Base-by-base conservation (phyloP, 1,139 yeast species). In the Taphrina wiesneri region DNA sequence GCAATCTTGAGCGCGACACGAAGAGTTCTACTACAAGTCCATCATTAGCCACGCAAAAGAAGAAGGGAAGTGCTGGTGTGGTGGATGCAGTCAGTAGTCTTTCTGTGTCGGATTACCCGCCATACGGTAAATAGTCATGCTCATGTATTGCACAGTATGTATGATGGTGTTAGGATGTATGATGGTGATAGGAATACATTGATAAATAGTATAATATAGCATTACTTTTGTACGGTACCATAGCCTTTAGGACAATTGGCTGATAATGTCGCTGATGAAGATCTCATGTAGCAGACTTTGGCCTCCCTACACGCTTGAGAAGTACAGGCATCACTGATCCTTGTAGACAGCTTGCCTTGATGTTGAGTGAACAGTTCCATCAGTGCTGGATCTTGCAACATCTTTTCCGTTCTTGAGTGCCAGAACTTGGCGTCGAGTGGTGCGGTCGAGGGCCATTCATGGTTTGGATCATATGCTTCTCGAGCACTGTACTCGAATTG, bases 361-460 rank as follows among this genome's bases (percentile, higher is more conserved):
- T 54, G 25, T 21, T 25, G 30, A 6, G 59, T 54, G 23, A 54
- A 54, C 1, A 13, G 26, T 2, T 36, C 32, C 46, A 54, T 39
- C 47, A 54, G n/a, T 5, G 32, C 4, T 11, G 59, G 59, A 21
- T 36, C 60, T 7, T n/a, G 36, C 47, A 19, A 21, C 53, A 56
- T 43, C 46, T 56, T 46, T 23, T 26, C 36, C 34, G 60, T 36
- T 36, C 28, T 21, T 34, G 30, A 23, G 70, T 84, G 82, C 87
- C 87, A 84, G 77, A 83, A 85, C 15, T 85, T 81, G 43, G 82
- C 87, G 72, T 85, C 84, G 70, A 85, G 77, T 13, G 87, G 86
- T 5, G 85, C 77, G 15, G 73, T 68, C 13, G 65, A 68, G 28
- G 87, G 86, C 87, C 87, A 85, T 9, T 51, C 34, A 3, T 17